Base-by-base conservation (phyloP, 768 basidiomycete species). In the Pleurotus pulmonarius region DNA sequence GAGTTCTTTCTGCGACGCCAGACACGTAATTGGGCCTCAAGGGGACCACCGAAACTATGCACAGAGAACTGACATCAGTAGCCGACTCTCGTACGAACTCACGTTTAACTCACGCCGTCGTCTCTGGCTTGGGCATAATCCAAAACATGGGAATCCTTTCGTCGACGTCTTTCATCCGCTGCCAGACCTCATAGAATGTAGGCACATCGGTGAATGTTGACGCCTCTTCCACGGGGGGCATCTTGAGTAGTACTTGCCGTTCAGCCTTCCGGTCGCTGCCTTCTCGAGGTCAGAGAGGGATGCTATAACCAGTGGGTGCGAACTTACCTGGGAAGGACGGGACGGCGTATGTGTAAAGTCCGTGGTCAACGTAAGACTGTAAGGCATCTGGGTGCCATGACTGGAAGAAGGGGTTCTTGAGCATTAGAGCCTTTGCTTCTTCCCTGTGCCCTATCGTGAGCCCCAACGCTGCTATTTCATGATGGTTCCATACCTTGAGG, bases 311-410 rank as follows among this genome's bases (percentile, higher is more conserved):
- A 9, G 1, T 34, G 29, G 29, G 7, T 34, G 2, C 1, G 29
- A 34, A 4, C 29, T 34, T 34, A 34, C 29, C 29, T 11, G 29
- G 29, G 29, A 34, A 34, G 29, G 29, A 34, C 0, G 29, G 29
- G 29, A 34, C 3, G 9, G 9, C 29, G 39, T 53, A 39, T 40
- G 34, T 12, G 58, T 75, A 73, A 4, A 87, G 70, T 3, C 77
- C 88, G 57, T 82, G 76, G 25, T 86, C 77, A 56, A 89, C 70
- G 64, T 92, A 92, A n/a, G 74, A 56, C 41, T 74, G 70, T 20
- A 93, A 73, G 3, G 80, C 83, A 0, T 74, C 77, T 0, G 83
- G 81, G 64, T 92, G 76, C 92, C 91, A 93, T 0, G 75, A 69
- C 2, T 63, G 60, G 67, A 93, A 94, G 76, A 92, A 93, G 0